Evolutionary conservation across 1,284 basidiomycete genomes (phyloP).

Genomic region (Mycosarcoma maydis): DNA sequence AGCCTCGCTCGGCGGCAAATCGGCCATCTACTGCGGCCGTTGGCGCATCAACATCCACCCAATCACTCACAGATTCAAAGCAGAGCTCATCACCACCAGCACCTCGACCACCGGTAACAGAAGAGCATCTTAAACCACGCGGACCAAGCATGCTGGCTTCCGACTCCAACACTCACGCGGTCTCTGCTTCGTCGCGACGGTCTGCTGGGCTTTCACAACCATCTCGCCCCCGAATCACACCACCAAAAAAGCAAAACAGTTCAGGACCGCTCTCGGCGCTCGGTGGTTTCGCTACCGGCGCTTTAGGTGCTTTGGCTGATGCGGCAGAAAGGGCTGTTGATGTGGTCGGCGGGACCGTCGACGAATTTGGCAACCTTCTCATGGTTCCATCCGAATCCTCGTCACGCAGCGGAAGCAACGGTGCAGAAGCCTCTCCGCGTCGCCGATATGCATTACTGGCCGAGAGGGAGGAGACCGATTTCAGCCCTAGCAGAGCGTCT

Average conservation of each 20-base stretch:
- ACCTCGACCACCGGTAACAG: background rate
- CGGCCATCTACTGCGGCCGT: background rate
- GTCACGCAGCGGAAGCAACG: conserved; percentile 3
- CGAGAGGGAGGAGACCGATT: conserved; percentile 14
- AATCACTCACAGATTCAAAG: background rate
- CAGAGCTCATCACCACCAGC: background rate
- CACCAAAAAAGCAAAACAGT: conserved; percentile 26
- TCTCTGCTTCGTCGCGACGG: conserved; percentile 1
- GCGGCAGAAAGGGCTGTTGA: conserved; percentile 47
- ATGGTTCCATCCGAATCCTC: conserved; percentile 37
- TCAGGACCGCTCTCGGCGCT: conserved; percentile 37
- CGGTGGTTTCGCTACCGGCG: conserved; percentile 43
- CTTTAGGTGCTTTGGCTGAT: conserved; percentile 35
- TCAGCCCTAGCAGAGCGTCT: background rate
- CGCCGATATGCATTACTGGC: conserved; percentile 21
- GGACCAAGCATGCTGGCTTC: background rate
- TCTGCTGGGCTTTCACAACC: conserved; percentile 7
- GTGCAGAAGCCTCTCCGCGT: conserved; percentile 25
- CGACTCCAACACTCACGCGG: background rate
- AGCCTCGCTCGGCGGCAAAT: background rate
- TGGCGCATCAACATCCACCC: background rate
- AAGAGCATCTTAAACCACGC: background rate
- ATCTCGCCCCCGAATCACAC: conserved; percentile 22
- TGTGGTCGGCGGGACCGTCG: conserved; percentile 46
- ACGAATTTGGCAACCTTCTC: conserved; percentile 44